phyloP scores from a whole-genome alignment of 441 rosid genomes.

The Daphne laureola region DNA sequence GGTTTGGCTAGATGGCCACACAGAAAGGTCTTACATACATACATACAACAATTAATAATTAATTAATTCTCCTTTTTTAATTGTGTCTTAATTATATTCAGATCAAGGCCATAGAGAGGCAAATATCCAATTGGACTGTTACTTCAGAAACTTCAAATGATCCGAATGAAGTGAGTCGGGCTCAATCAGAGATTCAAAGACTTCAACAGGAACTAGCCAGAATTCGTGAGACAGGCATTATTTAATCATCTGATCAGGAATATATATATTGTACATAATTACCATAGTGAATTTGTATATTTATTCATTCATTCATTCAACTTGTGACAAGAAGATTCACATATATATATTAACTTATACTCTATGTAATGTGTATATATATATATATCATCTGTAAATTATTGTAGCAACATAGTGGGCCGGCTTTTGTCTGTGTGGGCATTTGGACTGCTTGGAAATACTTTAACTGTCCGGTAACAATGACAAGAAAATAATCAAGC shows the following conservation, averaged over 20 bases:
- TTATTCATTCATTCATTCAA: background rate
- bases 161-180: conserved; percentile 17
- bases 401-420: too few relatives aligned
- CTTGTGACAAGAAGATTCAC: too few relatives aligned
- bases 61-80: background rate
- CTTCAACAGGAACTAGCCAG: conserved; percentile 18
- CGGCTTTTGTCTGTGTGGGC: too few relatives aligned
- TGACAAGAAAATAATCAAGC: too few relatives aligned
- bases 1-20: conserved; percentile 58
- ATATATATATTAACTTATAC: too few relatives aligned
- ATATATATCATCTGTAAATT: too few relatives aligned
- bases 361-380: too few relatives aligned
- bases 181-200: conserved; percentile 22
- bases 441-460: too few relatives aligned
- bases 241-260: background rate
- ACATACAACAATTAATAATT: too few relatives aligned
- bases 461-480: too few relatives aligned
- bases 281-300: background rate
- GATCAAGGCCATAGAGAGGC: conserved; percentile 37
- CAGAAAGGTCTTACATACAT: too few relatives aligned
- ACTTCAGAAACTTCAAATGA: conserved; percentile 10
- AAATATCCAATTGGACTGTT: conserved; percentile 10
- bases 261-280: background rate
- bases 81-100: conserved; percentile 9
- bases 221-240: conserved; percentile 15